Percentiles rank a stretch among this genome's conserved stretches.
These are phyloP conservation scores for Grosmannia huntii DNA, from an alignment of 2,329 filamentous ascomycete species.

Conservation along the genomic window DNA sequence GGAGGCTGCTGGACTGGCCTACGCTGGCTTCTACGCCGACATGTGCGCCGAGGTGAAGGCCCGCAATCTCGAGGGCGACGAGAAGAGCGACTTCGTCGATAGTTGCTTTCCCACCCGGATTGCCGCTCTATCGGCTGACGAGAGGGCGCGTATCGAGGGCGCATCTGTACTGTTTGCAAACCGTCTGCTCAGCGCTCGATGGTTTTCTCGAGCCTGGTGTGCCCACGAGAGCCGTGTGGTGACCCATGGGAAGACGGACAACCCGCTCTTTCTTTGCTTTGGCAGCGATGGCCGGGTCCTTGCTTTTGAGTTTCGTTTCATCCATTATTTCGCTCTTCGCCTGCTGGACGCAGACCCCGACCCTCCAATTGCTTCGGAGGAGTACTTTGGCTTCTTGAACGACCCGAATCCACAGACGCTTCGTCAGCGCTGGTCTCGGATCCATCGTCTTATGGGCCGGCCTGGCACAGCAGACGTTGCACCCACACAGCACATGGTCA, in stretches of 20 bases:
- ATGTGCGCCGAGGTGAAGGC: conserved; percentile 5
- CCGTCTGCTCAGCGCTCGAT: conserved; percentile 12
- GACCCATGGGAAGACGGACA: conserved; percentile 10
- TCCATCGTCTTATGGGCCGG: conserved; percentile 5
- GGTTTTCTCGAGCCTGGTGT: conserved; percentile 15
- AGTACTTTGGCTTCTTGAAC: background rate
- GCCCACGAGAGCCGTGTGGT: conserved; percentile 15
- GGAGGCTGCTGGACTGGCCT: conserved; percentile 9
- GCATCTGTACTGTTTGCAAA: conserved; percentile 6
- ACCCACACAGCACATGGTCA: conserved; percentile 13
- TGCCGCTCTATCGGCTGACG: background rate
- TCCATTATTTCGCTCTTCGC: conserved; percentile 9
- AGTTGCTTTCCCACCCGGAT: conserved; percentile 9
- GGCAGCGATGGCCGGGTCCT: conserved; percentile 8
- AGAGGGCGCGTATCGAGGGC: background rate
- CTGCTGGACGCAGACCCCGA: conserved; percentile 3
- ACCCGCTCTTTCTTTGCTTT: conserved; percentile 15
- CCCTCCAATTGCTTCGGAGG: background rate
- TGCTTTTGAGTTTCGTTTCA: conserved; percentile 14
- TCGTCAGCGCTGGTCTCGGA: conserved; percentile 6
- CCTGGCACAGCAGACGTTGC: background rate
- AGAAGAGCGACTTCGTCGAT: conserved; percentile 8
- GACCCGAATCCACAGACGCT: conserved; percentile 9
- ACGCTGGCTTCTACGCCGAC: conserved; percentile 11
- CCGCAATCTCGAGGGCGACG: conserved; percentile 5